Evolutionary conservation across 1,139 yeast genomes (phyloP), one percentile per base, ranked within the genome.

Genomic region (Pneumocystis carinii): DNA sequence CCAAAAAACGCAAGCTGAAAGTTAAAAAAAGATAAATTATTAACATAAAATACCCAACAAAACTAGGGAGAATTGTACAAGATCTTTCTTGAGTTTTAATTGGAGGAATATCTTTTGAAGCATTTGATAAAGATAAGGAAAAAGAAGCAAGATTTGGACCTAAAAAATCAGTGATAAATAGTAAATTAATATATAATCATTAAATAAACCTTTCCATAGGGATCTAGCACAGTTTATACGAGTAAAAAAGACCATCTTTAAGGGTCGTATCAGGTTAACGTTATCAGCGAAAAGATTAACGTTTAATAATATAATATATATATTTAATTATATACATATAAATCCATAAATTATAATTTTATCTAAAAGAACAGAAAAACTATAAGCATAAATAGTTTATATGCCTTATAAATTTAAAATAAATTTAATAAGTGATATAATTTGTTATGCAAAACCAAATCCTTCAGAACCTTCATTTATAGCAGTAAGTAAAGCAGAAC

Each of bases 391-490:
- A 4, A 48, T 19, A 24, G 8, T 48, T 48, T 10, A 48, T 48
- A 48, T 24, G 55, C n/a, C 19, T 24, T 48, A 48, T 2, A 4
- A 12, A 24, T 24, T 48, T 48, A 48, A 48, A 24, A 12, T 48
- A 24, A 48, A 14, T 7, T 24, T 10, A 48, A 24, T 48, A 48
- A 24, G 32, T 48, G 19, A 48, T 48, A 48, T 24, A 62, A 62
- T 32, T 39, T 17, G 24, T 66, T 70, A 78, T 42, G 90, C 94
- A 72, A 87, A 81, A 6, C 97, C 98, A 76, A 94, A 94, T 5
- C 98, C 98, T 77, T 88, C 97, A 71, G 87, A 87, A 17, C 98
- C 98, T 74, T 92, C 98, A 36, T 90, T 87, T 19, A 94, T 83
- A 0, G 98, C 97, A 70, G 87, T 75, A 69, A 90, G 76, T 66